phyloP scores from a whole-genome alignment of 2,329 filamentous ascomycete species.

The Sclerotinia borealis region DNA sequence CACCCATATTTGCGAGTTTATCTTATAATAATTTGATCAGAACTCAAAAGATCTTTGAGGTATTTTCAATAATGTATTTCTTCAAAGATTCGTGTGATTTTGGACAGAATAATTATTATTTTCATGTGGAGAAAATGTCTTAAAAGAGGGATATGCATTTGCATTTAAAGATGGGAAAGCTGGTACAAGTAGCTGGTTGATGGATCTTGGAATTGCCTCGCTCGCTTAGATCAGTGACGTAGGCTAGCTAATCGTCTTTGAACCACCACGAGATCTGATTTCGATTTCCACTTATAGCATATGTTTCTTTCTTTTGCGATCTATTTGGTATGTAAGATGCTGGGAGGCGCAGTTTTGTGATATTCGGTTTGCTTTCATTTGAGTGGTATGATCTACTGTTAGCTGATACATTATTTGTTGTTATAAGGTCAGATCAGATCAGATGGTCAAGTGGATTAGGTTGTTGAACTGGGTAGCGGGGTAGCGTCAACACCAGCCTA shows the following conservation, averaged over 20 bases:
- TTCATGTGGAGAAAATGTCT: neutral
- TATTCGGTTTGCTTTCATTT: neutral
- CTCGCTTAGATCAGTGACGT: constrained; percentile 3
- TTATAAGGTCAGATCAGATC: no score
- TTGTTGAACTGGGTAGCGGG: no score
- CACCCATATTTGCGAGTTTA: constrained; percentile 29
- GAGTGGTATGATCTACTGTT: neutral
- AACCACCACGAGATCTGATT: neutral
- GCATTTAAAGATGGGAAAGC: neutral
- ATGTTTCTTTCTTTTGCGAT: neutral
- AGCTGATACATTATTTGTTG: neutral
- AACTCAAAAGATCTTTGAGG: neutral
- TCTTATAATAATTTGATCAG: neutral
- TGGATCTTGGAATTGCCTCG: neutral
- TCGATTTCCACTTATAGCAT: neutral
- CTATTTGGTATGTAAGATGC: neutral
- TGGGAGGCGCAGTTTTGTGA: neutral
- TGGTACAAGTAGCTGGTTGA: no score
- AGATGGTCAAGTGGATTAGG: neutral
- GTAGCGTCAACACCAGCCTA: no score
- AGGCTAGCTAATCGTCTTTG: neutral
- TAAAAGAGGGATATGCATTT: neutral
- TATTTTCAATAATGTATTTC: neutral
- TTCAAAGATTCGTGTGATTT: neutral
- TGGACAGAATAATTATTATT: neutral